Evolutionary conservation across 1,284 basidiomycete species (phyloP).

Genomic region (Meira nashicola): DNA sequence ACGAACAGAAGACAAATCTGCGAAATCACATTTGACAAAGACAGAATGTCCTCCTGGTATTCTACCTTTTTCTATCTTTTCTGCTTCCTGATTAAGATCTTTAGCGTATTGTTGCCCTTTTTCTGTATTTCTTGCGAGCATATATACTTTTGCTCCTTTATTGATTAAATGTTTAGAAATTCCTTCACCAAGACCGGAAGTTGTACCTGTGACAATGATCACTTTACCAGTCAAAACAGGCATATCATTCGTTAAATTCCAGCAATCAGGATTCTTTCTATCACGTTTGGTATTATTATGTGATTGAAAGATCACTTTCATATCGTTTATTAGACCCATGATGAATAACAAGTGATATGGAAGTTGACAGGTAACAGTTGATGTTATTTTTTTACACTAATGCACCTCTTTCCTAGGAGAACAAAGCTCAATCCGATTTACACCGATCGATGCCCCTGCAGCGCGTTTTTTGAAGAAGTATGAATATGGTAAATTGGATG

Average conservation of each 20-base stretch:
- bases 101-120: conserved; percentile 16
- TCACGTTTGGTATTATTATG: too few relatives aligned
- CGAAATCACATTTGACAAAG: conserved; percentile 29
- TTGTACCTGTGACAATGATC: conserved; percentile 44
- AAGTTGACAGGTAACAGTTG: too few relatives aligned
- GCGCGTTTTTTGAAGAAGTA: too few relatives aligned
- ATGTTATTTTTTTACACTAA: too few relatives aligned
- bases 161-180: conserved; percentile 28
- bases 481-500: too few relatives aligned
- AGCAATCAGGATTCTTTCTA: not conserved
- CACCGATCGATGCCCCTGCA: too few relatives aligned
- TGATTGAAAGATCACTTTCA: too few relatives aligned
- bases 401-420: too few relatives aligned
- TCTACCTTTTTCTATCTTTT: conserved; percentile 4
- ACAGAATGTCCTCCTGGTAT: conserved; percentile 8
- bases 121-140: conserved; percentile 15
- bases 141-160: conserved; percentile 38
- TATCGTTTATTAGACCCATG: too few relatives aligned
- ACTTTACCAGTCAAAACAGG: conserved; percentile 23
- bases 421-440: too few relatives aligned
- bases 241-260: conserved; percentile 9
- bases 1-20: conserved; percentile 23
- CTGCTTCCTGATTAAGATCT: conserved; percentile 6
- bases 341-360: too few relatives aligned
- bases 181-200: conserved; percentile 31